Evolutionary conservation across 352 stramenopile species (phyloP).

Genomic region (Phytopythium boreale): DNA sequence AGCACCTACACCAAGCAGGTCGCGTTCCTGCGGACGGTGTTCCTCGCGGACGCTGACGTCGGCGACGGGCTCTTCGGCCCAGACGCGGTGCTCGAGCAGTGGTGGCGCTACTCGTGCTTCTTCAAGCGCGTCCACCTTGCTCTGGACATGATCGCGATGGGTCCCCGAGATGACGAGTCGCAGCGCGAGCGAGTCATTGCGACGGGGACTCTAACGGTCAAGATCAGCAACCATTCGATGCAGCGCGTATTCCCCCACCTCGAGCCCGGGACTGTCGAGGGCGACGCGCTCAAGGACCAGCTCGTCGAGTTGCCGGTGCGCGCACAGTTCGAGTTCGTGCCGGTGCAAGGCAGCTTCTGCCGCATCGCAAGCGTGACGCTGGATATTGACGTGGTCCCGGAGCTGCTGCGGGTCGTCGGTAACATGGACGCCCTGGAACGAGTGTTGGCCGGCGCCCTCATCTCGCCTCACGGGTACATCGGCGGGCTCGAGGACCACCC

Average conservation of each 20-base stretch:
- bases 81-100: constrained; percentile 30
- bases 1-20: constrained; percentile 20
- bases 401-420: constrained; percentile 22
- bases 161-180: background rate
- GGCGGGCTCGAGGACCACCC: constrained; percentile 1
- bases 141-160: background rate
- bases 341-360: constrained; percentile 1
- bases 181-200: constrained; percentile 10
- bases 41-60: constrained; percentile 32
- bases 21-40: constrained; percentile 34
- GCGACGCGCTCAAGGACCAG: constrained; percentile 28
- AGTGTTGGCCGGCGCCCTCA: background rate
- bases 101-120: constrained; percentile 29
- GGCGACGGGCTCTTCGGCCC: constrained; percentile 22
- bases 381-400: constrained; percentile 24
- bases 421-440: constrained; percentile 18
- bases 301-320: constrained; percentile 26
- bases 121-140: constrained; percentile 36
- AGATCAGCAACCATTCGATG: constrained; percentile 28
- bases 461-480: constrained; percentile 2
- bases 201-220: constrained; percentile 20
- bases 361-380: constrained; percentile 20
- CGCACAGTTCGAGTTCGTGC: constrained; percentile 20
- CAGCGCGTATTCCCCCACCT: constrained; percentile 35
- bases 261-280: constrained; percentile 27